Base-by-base conservation (phyloP, 1,139 yeast species). In the Cylindricascospora bacillispora region DNA sequence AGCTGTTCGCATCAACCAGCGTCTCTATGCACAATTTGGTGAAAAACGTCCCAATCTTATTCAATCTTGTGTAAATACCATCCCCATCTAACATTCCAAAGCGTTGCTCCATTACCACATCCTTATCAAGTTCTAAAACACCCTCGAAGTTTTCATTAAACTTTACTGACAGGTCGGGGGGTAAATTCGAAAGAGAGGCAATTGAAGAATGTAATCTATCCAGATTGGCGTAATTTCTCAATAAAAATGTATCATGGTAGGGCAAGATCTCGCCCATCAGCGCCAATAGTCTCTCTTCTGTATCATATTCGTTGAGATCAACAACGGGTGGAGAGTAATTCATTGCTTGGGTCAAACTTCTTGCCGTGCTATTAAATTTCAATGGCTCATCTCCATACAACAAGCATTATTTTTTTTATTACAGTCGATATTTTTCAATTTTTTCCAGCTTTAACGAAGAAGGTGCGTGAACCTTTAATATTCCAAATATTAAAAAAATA, bases 141-240 rank as follows among this genome's bases (percentile, higher is more conserved):
- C 56, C 57, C 1, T 50, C 43, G 27, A 52, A 49, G 27, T 40
- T 41, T 5, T 43, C 42, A 35, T 49, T 53, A 21, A 50, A 43
- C n/a, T 42, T 45, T 19, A 39, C 41, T 5, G 44, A 43, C 2
- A 29, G 20, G 6, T 35, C 44, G 2, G 11, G 22, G n/a, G 17
- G 16, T 7, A 10, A 18, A 18, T 10, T 18, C 6, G 22, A 9
- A 22, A 41, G 27, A 6, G 27, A 28, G 3, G 23, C 27, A 12
- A 40, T 5, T 26, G 44, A 31, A 3, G 25, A 32, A 22, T 37
- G 41, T 15, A 51, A 25, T 2, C 30, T 30, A 3, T 33, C 38
- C 26, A 37, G 36, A 24, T 49, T 45, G 5, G 56, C 55, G 31
- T 45, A 49, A 32, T 51, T 49, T 28, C 43, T 42, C 38, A 51